Conservation (phyloP, 1,284 basidiomycete genomes). For the Cutaneotrichosporon daszewskae region DNA sequence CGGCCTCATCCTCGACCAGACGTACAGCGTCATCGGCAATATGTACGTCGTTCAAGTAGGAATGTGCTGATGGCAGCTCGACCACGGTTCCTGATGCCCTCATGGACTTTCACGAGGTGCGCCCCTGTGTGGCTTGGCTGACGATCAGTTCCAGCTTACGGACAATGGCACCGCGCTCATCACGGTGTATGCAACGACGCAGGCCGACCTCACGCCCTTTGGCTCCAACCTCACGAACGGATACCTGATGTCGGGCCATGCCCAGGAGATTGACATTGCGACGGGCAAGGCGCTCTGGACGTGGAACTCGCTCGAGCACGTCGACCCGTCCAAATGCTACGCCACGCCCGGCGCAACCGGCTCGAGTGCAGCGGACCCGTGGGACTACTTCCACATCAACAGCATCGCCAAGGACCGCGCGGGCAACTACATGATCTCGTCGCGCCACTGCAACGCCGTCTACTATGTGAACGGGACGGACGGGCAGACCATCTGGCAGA, state of each 20-base stretch:
- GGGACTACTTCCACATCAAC: constrained; percentile 41
- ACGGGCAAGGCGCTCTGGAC: constrained; percentile 29
- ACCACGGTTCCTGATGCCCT: neutral
- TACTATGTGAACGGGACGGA: constrained; percentile 31
- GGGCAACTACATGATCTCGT: constrained; percentile 41
- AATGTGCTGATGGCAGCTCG: neutral
- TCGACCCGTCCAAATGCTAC: constrained; percentile 24
- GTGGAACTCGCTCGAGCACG: constrained; percentile 34
- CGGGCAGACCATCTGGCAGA: constrained; percentile 34
- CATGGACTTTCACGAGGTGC: constrained; percentile 28
- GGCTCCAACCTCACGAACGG: constrained; percentile 18
- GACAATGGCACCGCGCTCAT: constrained; percentile 35
- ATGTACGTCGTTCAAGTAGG: neutral
- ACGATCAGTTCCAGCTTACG: constrained; percentile 29
- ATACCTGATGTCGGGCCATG: constrained; percentile 26
- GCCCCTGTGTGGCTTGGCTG: neutral
- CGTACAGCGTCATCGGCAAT: constrained; percentile 28
- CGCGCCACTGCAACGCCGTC: constrained; percentile 33
- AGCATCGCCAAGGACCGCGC: constrained; percentile 31
- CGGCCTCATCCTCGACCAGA: constrained; percentile 23
- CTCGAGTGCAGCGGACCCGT: constrained; percentile 9
- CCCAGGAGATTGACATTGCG: constrained; percentile 39
- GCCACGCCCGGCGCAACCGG: constrained; percentile 21
- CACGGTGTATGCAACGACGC: constrained; percentile 23
- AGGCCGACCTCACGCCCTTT: constrained; percentile 23